Evolutionary conservation across 768 basidiomycete species (phyloP).

Genomic region (Suillus lakei): DNA sequence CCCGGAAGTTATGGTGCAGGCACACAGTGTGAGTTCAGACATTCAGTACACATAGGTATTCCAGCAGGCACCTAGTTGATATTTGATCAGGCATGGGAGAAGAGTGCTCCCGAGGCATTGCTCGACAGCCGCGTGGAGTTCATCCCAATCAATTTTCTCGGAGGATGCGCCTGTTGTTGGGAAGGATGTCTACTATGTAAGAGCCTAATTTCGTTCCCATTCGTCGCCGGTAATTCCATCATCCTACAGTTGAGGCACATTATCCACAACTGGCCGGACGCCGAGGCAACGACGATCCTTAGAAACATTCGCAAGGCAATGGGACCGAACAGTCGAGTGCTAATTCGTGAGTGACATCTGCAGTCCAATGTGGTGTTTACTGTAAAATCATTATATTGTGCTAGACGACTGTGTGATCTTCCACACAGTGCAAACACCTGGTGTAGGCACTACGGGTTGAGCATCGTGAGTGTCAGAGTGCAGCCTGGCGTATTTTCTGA

Average conservation of each 20-base stretch:
- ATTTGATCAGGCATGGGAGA: conserved; percentile 16
- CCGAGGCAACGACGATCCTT: conserved; percentile 35
- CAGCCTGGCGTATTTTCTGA: not conserved
- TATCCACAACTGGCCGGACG: conserved; percentile 43
- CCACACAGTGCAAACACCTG: conserved; percentile 15
- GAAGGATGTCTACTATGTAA: conserved; percentile 31
- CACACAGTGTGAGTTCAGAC: conserved; percentile 21
- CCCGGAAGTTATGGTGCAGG: conserved; percentile 28
- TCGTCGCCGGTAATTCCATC: not conserved
- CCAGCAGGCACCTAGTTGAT: not conserved
- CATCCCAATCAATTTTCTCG: conserved; percentile 25
- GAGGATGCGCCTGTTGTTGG: conserved; percentile 19
- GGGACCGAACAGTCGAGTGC: conserved; percentile 32
- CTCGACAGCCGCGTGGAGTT: conserved; percentile 20
- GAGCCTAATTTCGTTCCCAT: not conserved
- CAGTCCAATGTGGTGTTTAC: not conserved
- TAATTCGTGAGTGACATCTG: conserved; percentile 34
- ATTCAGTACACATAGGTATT: not conserved
- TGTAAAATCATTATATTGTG: not conserved
- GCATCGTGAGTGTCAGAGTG: not conserved
- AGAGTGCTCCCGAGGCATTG: conserved; percentile 22
- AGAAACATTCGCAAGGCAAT: conserved; percentile 33
- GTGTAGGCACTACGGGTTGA: not conserved
- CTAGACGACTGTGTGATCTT: conserved; percentile 29
- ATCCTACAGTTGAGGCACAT: conserved; percentile 29